These are phyloP conservation scores for Phanerochaete carnosa DNA, from an alignment of 768 basidiomycete species.

Conservation along the genomic window DNA sequence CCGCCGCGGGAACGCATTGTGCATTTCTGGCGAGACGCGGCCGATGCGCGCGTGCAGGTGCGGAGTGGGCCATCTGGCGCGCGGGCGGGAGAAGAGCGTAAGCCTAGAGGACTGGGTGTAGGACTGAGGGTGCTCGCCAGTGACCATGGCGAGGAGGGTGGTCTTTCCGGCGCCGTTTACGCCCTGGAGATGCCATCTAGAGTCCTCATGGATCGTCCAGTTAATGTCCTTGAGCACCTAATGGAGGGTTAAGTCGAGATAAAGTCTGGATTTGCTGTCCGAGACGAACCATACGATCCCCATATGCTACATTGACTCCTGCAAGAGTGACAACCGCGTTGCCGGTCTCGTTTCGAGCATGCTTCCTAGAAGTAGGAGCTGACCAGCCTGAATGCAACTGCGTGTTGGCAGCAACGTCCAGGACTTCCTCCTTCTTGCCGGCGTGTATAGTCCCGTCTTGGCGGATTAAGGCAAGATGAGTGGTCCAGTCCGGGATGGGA, in stretches of 20 bases:
- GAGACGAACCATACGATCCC: slow-evolving; percentile 49
- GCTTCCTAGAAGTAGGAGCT: neutral
- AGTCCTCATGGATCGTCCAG: slow-evolving; percentile 81
- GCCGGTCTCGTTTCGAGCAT: slow-evolving; percentile 17
- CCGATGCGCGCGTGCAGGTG: slow-evolving; percentile 67
- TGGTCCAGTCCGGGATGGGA: slow-evolving; percentile 66
- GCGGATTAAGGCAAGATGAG: slow-evolving; percentile 58
- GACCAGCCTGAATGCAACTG: neutral
- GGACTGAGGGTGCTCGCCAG: slow-evolving; percentile 94
- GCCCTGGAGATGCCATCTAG: slow-evolving; percentile 89
- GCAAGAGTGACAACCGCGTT: slow-evolving; percentile 57
- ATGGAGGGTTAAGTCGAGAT: neutral
- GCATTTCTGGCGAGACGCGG: slow-evolving; percentile 84
- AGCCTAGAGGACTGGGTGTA: slow-evolving; percentile 67
- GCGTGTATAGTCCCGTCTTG: slow-evolving; percentile 43
- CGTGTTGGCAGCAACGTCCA: slow-evolving; percentile 18
- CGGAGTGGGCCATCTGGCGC: slow-evolving; percentile 65
- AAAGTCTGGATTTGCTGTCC: neutral
- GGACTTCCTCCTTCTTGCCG: slow-evolving; percentile 47
- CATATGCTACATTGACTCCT: slow-evolving; percentile 70
- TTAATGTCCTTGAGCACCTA: slow-evolving; percentile 75
- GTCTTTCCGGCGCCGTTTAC: slow-evolving; percentile 96
- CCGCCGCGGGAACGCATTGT: slow-evolving; percentile 83
- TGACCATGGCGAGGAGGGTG: slow-evolving; percentile 84
- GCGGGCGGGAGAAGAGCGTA: slow-evolving; percentile 57